Conservation (phyloP, 2,329 filamentous ascomycete species). For the Trichoderma asperellum region DNA sequence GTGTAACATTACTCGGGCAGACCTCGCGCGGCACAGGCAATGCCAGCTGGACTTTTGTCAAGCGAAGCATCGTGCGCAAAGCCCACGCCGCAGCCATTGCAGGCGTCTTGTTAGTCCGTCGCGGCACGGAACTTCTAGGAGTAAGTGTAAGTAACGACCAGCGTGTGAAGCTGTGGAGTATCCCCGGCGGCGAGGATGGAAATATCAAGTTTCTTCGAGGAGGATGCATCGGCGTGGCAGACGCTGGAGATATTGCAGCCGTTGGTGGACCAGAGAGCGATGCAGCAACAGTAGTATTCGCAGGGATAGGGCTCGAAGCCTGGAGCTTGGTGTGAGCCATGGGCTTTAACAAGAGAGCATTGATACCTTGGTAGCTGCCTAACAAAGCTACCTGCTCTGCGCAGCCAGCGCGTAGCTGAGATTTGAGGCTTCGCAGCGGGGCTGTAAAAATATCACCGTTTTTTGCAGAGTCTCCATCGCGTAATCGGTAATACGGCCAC, state of each 20-base stretch:
- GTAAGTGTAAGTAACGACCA: conserved; percentile 64
- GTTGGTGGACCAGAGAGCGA: conserved; percentile 34
- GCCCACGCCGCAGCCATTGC: conserved; percentile 77
- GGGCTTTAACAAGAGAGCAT: not conserved
- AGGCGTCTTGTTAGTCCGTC: conserved; percentile 49
- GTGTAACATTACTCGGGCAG: conserved; percentile 49
- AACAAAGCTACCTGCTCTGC: not conserved
- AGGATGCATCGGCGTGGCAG: conserved; percentile 62
- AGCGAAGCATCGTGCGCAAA: conserved; percentile 41
- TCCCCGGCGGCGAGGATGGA: conserved; percentile 36
- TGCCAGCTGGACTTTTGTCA: conserved; percentile 34
- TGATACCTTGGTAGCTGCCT: not conserved
- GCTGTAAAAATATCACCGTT: not conserved
- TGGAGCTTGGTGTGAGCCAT: conserved; percentile 40
- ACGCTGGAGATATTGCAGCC: conserved; percentile 57
- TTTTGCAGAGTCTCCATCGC: conserved; percentile 21
- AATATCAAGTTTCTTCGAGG: conserved; percentile 51
- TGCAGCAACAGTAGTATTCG: conserved; percentile 44
- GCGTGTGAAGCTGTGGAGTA: conserved; percentile 59
- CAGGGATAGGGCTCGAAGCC: conserved; percentile 53
- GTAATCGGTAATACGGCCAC: conserved; percentile 24
- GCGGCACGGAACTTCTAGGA: conserved; percentile 35
- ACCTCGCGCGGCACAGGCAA: conserved; percentile 30
- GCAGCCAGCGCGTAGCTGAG: not conserved
- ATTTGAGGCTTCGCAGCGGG: not conserved